Evolutionary conservation across 176 grass and related monocot species (phyloP).

Genomic region (Carex cristatella): DNA sequence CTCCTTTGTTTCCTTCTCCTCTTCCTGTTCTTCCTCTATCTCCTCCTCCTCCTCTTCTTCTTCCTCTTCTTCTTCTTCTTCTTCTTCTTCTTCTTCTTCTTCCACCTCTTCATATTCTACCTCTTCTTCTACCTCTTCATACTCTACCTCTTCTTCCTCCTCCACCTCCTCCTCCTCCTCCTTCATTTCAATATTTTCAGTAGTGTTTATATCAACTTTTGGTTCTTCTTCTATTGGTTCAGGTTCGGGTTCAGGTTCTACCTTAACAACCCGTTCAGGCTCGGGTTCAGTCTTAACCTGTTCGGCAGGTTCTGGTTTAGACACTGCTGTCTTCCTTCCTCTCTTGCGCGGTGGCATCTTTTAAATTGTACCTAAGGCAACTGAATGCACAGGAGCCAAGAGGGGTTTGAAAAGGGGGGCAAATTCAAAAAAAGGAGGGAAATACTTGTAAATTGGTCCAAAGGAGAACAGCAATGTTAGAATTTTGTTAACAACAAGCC

Average conservation of each 20-base stretch:
- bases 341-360: conserved; percentile 22
- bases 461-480: conserved; percentile 11
- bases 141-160: conserved; percentile 18
- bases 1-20: background rate
- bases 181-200: background rate
- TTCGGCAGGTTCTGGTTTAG: background rate
- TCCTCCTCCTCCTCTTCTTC: conserved; percentile 4
- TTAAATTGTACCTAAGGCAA: conserved; percentile 19
- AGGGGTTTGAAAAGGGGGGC: conserved; percentile 13
- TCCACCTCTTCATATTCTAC: conserved; percentile 28
- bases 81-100: conserved; percentile 15
- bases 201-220: background rate
- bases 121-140: conserved; percentile 26
- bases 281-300: background rate
- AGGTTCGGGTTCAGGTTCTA: background rate
- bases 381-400: conserved; percentile 18
- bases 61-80: conserved; percentile 11
- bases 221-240: background rate
- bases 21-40: background rate
- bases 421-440: conserved; percentile 27
- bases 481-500: background rate
- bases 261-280: background rate
- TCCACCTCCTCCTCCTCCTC: background rate
- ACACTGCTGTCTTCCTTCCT: background rate
- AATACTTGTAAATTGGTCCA: conserved; percentile 17